Conservation (phyloP, 2,329 filamentous ascomycete species). For the Fusarium luffae region DNA sequence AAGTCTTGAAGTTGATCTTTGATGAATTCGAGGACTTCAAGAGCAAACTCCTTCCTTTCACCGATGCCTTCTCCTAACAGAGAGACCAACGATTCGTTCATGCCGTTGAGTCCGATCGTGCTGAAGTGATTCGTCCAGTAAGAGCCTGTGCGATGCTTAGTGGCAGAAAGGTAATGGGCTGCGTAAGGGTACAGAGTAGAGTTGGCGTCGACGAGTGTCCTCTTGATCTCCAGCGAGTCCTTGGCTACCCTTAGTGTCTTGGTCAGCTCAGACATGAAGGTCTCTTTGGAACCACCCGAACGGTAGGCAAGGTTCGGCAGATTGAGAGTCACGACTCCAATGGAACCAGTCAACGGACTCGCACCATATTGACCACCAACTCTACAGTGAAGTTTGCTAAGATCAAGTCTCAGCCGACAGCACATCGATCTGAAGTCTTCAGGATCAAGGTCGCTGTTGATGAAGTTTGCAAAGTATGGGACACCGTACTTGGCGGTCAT, state of each 20-base stretch:
- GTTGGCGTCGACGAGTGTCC: constrained; percentile 33
- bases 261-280: constrained; percentile 23
- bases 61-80: constrained; percentile 19
- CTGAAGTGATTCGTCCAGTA: constrained; percentile 44
- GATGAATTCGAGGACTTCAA: constrained; percentile 34
- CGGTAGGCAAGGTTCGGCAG: constrained; percentile 38
- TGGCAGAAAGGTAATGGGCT: constrained; percentile 31
- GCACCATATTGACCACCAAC: constrained; percentile 41
- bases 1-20: constrained; percentile 37
- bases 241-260: constrained; percentile 32
- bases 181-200: constrained; percentile 36
- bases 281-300: constrained; percentile 13
- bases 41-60: constrained; percentile 17
- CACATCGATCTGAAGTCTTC: constrained; percentile 44
- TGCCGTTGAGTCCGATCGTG: constrained; percentile 40
- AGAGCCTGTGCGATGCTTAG: constrained; percentile 40
- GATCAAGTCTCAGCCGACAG: constrained; percentile 38
- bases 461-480: constrained; percentile 43
- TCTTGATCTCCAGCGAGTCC: constrained; percentile 40
- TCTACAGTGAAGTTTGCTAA: constrained; percentile 41
- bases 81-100: constrained; percentile 32
- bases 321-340: constrained; percentile 41
- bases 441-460: constrained; percentile 42
- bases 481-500: constrained; percentile 45
- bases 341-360: constrained; percentile 36